Conservation (phyloP, 148 eudicot species). For the Vaccinium macrocarpon region DNA sequence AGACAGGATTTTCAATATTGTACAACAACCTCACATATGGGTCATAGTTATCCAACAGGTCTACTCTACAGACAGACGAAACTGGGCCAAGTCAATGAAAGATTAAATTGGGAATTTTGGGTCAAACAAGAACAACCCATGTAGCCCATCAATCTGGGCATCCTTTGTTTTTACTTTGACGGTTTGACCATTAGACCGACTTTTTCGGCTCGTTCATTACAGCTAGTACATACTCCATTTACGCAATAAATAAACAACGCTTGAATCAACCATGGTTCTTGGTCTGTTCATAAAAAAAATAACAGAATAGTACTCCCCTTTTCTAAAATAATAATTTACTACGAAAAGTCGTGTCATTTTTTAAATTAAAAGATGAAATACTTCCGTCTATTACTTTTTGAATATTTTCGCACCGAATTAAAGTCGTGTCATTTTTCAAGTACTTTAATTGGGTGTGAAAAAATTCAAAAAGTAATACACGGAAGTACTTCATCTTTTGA, state of each 20-base stretch:
- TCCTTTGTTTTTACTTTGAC: not conserved
- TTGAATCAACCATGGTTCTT: too few species aligned
- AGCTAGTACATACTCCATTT: not conserved
- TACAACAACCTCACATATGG: not conserved
- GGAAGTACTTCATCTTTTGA: too few species aligned
- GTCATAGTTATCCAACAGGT: not conserved
- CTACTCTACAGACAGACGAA: not conserved
- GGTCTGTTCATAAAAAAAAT: too few species aligned
- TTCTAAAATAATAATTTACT: too few species aligned
- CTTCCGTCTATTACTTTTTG: too few species aligned
- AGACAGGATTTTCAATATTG: not conserved
- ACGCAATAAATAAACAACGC: not conserved
- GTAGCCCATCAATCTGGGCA: conserved; percentile 9
- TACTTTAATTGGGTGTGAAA: too few species aligned
- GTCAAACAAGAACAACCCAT: conserved; percentile 9
- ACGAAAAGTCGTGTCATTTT: too few species aligned
- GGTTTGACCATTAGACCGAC: not conserved
- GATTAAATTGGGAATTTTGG: not conserved
- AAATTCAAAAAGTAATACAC: too few species aligned
- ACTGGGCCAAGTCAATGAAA: not conserved
- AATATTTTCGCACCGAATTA: too few species aligned
- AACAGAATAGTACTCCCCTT: too few species aligned
- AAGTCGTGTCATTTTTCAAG: too few species aligned
- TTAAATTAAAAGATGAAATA: too few species aligned
- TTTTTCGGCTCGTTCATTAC: not conserved